Conservation (phyloP, 352 stramenopile species). For the Phytophthora colocasiae region DNA sequence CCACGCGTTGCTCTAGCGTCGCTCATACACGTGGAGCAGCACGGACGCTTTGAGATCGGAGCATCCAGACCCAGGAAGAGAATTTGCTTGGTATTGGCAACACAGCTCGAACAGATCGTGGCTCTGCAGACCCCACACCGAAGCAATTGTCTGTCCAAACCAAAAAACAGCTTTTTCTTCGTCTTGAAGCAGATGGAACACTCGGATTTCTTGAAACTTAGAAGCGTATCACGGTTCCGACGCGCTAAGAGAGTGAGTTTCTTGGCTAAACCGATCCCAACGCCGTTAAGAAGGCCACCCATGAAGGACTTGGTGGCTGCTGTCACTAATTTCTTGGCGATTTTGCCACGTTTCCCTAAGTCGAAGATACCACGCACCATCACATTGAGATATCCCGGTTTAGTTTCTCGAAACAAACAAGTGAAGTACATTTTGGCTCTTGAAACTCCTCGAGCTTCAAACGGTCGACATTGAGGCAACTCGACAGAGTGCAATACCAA, state of each 20-base stretch:
- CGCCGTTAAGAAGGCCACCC: slow-evolving; percentile 40
- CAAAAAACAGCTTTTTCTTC: slow-evolving; percentile 17
- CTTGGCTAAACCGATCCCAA: slow-evolving; percentile 52
- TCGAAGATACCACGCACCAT: slow-evolving; percentile 51
- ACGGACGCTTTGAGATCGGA: slow-evolving; percentile 26
- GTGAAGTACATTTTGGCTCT: slow-evolving; percentile 43
- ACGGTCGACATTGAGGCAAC: slow-evolving; percentile 41
- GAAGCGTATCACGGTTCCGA: slow-evolving; percentile 4
- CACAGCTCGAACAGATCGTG: slow-evolving; percentile 41
- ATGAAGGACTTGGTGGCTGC: slow-evolving; percentile 43
- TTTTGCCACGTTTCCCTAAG: slow-evolving; percentile 26
- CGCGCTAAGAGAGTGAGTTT: slow-evolving; percentile 54
- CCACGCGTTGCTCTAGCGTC: slow-evolving; percentile 34
- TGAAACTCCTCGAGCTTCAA: slow-evolving; percentile 30
- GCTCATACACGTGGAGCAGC: slow-evolving; percentile 43
- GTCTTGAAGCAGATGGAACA: slow-evolving; percentile 38
- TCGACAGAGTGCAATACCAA: slow-evolving; percentile 50
- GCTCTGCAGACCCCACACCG: slow-evolving; percentile 34
- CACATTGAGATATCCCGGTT: slow-evolving; percentile 40
- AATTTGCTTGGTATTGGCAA: slow-evolving; percentile 34
- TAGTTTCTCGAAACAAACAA: slow-evolving; percentile 44
- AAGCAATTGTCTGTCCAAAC: slow-evolving; percentile 26
- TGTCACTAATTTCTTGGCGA: slow-evolving; percentile 33
- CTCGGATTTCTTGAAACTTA: no score
- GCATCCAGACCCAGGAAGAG: slow-evolving; percentile 30